These are phyloP conservation scores for Xylaria intraflava DNA, from an alignment of 495 filamentous ascomycete species.

Conservation along the genomic window DNA sequence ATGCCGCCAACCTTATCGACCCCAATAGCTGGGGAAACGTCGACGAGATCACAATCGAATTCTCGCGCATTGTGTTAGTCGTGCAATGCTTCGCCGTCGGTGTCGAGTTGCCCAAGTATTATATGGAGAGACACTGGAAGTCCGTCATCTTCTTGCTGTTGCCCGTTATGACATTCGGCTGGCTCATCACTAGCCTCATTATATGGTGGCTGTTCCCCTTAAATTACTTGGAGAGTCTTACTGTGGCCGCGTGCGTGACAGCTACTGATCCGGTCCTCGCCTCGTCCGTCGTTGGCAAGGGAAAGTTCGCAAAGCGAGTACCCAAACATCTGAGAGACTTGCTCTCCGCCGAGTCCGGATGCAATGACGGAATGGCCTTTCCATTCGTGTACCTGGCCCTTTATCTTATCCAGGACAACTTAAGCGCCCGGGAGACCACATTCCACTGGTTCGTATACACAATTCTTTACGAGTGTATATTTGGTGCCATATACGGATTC, in stretches of 20 bases:
- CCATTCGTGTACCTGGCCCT: constrained; percentile 92
- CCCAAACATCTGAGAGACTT: constrained; percentile 95
- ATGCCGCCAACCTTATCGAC: constrained; percentile 86
- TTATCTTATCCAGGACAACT: constrained; percentile 77
- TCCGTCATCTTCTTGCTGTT: constrained; percentile 83
- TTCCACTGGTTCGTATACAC: constrained; percentile 87
- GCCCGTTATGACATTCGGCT: constrained; percentile 96
- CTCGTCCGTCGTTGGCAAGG: constrained; percentile 96
- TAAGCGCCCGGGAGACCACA: constrained; percentile 59
- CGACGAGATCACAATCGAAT: constrained; percentile 94
- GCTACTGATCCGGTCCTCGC: constrained; percentile 97
- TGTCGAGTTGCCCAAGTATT: constrained; percentile 93
- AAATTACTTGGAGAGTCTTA: constrained; percentile 82
- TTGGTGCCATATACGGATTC: constrained; percentile 87
- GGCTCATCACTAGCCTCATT: constrained; percentile 90
- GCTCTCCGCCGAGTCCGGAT: constrained; percentile 94
- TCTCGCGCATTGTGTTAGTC: constrained; percentile 93
- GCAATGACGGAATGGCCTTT: constrained; percentile 99
- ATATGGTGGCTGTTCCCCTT: constrained; percentile 93
- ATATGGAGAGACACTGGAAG: constrained; percentile 98
- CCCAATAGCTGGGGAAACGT: constrained; percentile 82
- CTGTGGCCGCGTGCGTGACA: constrained; percentile 87
- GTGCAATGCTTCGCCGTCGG: constrained; percentile 99
- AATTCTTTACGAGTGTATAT: constrained; percentile 92
- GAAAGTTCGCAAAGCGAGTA: constrained; percentile 95